Conservation (phyloP, 23 red algal genomes). For the Gracilaria caudata region DNA sequence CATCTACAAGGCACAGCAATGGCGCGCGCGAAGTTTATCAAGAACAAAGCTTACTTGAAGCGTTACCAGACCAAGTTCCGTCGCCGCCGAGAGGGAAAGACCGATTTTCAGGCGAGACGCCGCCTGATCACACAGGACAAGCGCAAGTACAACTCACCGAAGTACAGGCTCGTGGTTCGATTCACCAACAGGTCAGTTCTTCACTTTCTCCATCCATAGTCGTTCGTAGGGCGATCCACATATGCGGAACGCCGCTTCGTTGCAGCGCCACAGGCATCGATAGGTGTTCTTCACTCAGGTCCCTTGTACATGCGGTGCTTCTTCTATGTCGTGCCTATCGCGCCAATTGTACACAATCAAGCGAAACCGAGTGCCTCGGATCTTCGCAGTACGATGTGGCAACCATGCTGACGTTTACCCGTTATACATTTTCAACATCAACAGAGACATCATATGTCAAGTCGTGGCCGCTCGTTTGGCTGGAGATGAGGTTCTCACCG, state of each 20-base stretch:
- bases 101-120: slow-evolving; percentile 88
- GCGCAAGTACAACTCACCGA: slow-evolving; percentile 97
- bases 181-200: slow-evolving; percentile 93
- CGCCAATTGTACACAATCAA: slow-evolving; percentile 20
- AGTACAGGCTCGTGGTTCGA: slow-evolving; percentile 96
- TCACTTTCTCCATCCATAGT: not conserved
- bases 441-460: slow-evolving; percentile 94
- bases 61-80: slow-evolving; percentile 97
- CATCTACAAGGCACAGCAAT: slow-evolving; percentile 7
- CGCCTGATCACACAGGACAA: slow-evolving; percentile 89
- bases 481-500: slow-evolving; percentile 91
- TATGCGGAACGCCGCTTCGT: not conserved
- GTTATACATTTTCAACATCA: not conserved
- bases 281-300: not conserved
- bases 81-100: slow-evolving; percentile 96
- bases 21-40: slow-evolving; percentile 81
- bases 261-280: not conserved
- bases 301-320: no score
- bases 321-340: not conserved
- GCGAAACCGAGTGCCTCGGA: slow-evolving; percentile 45
- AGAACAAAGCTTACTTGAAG: slow-evolving; percentile 98
- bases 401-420: not conserved
- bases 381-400: slow-evolving; percentile 46
- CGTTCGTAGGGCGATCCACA: not conserved
- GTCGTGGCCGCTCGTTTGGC: slow-evolving; percentile 83